A percentile compares a stretch with the other conserved stretches of the same genome.
Evolutionary conservation across 257 asterid genomes (phyloP).

Genomic region (Solanum piurae): DNA sequence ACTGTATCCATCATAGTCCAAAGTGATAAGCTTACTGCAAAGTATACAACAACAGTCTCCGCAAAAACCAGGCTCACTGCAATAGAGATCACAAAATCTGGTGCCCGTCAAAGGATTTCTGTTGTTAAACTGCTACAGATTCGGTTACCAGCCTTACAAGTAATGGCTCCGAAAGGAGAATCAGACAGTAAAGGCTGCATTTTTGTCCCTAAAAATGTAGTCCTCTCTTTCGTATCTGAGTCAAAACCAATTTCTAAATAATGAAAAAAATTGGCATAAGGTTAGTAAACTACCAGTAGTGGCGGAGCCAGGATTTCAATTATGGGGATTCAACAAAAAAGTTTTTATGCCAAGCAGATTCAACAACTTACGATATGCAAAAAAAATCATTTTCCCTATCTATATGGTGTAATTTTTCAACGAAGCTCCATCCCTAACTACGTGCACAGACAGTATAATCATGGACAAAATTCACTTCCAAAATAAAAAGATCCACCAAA

Average conservation of each 20-base stretch:
- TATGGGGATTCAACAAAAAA: no score
- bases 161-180: slow-evolving; percentile 5
- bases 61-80: slow-evolving; percentile 61
- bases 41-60: slow-evolving; percentile 78
- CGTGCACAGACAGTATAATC: background rate
- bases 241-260: background rate
- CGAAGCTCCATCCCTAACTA: background rate
- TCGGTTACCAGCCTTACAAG: slow-evolving; percentile 52
- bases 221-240: background rate
- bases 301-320: no score
- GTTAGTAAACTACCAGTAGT: background rate
- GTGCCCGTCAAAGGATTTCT: slow-evolving; percentile 16
- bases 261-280: background rate
- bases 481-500: background rate
- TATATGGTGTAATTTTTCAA: background rate
- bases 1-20: slow-evolving; percentile 21
- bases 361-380: background rate
- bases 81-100: slow-evolving; percentile 62
- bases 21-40: slow-evolving; percentile 38
- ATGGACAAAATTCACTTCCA: background rate
- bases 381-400: background rate
- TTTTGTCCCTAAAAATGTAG: slow-evolving; percentile 1
- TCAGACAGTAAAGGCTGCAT: background rate
- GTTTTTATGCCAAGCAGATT: background rate
- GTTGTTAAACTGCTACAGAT: slow-evolving; percentile 43